Evolutionary conservation across 768 basidiomycete genomes (phyloP).

Genomic region (Chlorophyllum brunneum): DNA sequence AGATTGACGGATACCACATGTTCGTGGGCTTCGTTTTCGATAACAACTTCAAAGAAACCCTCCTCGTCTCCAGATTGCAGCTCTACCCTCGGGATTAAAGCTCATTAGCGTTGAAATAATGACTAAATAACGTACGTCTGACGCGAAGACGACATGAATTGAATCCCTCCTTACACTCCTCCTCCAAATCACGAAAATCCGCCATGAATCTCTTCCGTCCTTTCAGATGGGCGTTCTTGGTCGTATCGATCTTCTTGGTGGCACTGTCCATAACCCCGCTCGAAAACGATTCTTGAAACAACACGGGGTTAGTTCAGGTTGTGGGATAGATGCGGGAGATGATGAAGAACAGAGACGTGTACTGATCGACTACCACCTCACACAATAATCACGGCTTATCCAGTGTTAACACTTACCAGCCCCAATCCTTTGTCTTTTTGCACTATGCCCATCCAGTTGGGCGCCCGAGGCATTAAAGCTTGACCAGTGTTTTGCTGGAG

Average conservation of each 20-base stretch:
- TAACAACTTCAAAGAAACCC: constrained; percentile 51
- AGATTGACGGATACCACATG: constrained; percentile 37
- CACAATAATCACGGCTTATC: constrained; percentile 11
- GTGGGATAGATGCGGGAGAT: background rate
- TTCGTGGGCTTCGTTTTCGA: constrained; percentile 32
- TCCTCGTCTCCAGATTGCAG: constrained; percentile 59
- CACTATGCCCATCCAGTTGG: constrained; percentile 18
- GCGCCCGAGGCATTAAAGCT: constrained; percentile 19
- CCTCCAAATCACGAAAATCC: constrained; percentile 47
- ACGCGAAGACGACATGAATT: constrained; percentile 33
- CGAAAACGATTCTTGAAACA: background rate
- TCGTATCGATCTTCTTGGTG: constrained; percentile 20
- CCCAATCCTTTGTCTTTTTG: constrained; percentile 29
- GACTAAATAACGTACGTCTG: constrained; percentile 30
- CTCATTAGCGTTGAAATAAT: background rate
- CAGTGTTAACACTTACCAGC: constrained; percentile 21
- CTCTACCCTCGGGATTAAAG: constrained; percentile 28
- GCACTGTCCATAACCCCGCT: constrained; percentile 8
- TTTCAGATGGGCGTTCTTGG: constrained; percentile 44
- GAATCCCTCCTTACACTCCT: constrained; percentile 32
- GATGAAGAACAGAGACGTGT: background rate
- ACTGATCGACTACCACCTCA: too few relatives aligned
- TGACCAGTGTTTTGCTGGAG: background rate
- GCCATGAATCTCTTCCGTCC: constrained; percentile 55
- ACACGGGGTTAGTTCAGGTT: background rate